A percentile compares a stretch with the other conserved stretches of the same genome.
phyloP scores from a whole-genome alignment of 805 yeast species.

The Hanseniaspora osmophila region DNA sequence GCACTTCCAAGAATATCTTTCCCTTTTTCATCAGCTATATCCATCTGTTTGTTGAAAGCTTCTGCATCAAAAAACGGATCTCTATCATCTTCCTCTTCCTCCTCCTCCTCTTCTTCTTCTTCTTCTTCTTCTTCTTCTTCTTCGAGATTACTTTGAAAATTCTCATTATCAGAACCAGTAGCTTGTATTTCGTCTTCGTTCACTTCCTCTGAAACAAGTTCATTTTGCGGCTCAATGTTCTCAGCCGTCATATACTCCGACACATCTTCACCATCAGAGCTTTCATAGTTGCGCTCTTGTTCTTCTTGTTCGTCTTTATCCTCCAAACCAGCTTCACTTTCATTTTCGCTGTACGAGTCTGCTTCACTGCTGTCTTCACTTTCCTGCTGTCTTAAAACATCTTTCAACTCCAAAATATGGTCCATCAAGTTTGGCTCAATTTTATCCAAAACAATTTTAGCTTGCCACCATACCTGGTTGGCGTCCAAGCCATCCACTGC shows the following conservation, averaged over 20 bases:
- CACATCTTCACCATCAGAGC: conserved; percentile 13
- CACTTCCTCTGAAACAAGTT: conserved; percentile 14
- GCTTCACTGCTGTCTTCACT: conserved; percentile 15
- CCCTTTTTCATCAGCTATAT: conserved; percentile 18
- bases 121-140: conserved; percentile 19
- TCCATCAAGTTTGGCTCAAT: conserved; percentile 52
- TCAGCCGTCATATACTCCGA: conserved; percentile 10
- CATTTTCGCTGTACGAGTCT: conserved; percentile 9
- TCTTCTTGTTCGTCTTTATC: conserved; percentile 8
- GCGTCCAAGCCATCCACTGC: conserved; percentile 79
- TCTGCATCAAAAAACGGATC: conserved; percentile 16
- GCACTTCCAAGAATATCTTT: conserved; percentile 12
- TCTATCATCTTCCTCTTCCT: conserved; percentile 15
- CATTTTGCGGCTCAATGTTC: conserved; percentile 17
- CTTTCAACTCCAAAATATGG: conserved; percentile 38
- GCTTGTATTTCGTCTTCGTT: conserved; percentile 9
- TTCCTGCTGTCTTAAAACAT: conserved; percentile 11
- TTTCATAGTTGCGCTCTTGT: conserved; percentile 1
- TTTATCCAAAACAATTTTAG: conserved; percentile 69
- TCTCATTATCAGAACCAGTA: conserved; percentile 15
- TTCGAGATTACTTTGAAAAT: conserved; percentile 16
- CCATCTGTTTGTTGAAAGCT: conserved; percentile 11
- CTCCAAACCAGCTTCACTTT: conserved; percentile 6
- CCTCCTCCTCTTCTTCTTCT: conserved; percentile 13
- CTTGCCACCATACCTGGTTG: conserved; percentile 87